These are phyloP conservation scores for Ceratocystis variospora DNA, from an alignment of 2,329 filamentous ascomycete species.

Conservation along the genomic window DNA sequence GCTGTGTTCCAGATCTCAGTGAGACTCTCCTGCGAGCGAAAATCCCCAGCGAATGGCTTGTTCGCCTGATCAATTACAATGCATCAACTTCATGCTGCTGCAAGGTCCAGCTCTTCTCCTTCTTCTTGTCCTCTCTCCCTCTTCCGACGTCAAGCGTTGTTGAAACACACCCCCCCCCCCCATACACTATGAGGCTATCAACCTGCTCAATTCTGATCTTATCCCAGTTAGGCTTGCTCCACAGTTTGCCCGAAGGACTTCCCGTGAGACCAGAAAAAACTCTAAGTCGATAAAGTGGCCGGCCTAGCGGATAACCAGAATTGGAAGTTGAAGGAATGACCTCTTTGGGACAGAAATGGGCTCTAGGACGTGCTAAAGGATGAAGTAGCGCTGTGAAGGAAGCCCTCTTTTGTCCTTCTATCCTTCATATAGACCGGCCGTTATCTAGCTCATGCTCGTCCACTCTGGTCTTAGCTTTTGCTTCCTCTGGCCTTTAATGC, in stretches of 20 bases:
- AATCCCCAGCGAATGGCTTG: background rate
- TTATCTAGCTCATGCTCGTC: background rate
- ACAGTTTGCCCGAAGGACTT: conserved; percentile 19
- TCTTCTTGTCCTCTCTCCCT: background rate
- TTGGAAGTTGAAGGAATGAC: background rate
- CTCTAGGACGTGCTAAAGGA: background rate
- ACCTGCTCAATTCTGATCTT: conserved; percentile 1
- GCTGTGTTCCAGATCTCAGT: background rate
- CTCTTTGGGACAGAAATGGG: background rate
- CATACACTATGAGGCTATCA: background rate
- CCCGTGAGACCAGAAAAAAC: conserved; percentile 10
- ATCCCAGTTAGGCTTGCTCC: conserved; percentile 12
- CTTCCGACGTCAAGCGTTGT: background rate
- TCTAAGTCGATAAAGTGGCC: conserved; percentile 1
- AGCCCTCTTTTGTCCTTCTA: background rate
- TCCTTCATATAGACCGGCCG: background rate
- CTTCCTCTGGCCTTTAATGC: background rate
- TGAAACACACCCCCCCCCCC: background rate
- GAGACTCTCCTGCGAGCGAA: background rate
- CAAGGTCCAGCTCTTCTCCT: background rate
- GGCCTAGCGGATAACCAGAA: background rate
- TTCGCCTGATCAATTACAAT: background rate
- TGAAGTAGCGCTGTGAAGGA: background rate
- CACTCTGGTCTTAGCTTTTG: background rate
- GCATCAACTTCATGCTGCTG: background rate